phyloP scores from a whole-genome alignment of 192 early-diverging fungal genomes.

The Radiomyces spectabilis region DNA sequence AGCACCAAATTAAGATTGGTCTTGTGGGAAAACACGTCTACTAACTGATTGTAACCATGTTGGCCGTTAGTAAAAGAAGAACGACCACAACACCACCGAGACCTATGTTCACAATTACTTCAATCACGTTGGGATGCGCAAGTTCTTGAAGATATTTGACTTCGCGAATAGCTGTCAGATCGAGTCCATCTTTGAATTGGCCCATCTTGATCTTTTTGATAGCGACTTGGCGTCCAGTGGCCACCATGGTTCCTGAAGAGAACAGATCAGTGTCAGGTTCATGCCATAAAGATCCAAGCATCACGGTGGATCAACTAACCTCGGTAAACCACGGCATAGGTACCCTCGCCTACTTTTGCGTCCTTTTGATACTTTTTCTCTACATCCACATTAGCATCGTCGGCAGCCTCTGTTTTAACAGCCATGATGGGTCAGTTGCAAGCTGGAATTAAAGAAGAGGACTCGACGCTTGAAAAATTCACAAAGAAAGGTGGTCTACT shows the following conservation, averaged over 20 bases:
- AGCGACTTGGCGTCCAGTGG: slow-evolving; percentile 71
- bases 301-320: slow-evolving; percentile 52
- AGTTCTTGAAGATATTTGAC: slow-evolving; percentile 91
- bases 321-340: slow-evolving; percentile 89
- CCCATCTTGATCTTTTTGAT: slow-evolving; percentile 98
- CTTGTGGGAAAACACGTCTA: slow-evolving; percentile 90
- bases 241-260: no score
- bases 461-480: no score
- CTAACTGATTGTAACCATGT: slow-evolving; percentile 54
- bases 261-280: neutral
- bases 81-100: neutral
- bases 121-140: slow-evolving; percentile 86
- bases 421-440: no score
- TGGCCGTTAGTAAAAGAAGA: no score
- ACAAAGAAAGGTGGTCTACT: no score
- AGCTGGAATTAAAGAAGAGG: no score
- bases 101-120: slow-evolving; percentile 35
- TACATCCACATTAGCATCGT: slow-evolving; percentile 57
- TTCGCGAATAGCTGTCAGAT: slow-evolving; percentile 93
- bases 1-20: slow-evolving; percentile 89
- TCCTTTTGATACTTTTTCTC: slow-evolving; percentile 77
- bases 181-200: slow-evolving; percentile 88
- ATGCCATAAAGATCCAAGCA: no score
- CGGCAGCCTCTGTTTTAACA: slow-evolving; percentile 28
- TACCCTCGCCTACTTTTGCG: slow-evolving; percentile 91